These are phyloP conservation scores for Mortierella sp. DNA, from an alignment of 371 early-diverging fungal genomes.

Conservation along the genomic window DNA sequence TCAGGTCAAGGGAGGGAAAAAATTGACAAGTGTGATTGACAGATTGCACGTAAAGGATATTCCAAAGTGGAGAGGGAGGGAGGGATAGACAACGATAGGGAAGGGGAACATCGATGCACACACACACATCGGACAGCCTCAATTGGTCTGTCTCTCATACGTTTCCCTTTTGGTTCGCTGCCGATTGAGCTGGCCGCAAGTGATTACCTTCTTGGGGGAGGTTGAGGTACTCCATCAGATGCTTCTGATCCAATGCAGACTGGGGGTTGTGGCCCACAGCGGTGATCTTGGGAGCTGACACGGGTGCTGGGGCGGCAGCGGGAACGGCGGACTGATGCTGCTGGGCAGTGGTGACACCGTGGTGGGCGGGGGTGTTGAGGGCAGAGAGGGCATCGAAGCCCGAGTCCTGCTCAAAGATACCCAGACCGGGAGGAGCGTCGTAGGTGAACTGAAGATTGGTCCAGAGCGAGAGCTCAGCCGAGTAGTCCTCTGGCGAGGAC, in stretches of 20 bases:
- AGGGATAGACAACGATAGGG: background rate
- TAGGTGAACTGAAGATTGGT: conserved; percentile 75
- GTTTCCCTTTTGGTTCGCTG: background rate
- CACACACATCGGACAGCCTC: background rate
- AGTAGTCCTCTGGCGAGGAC: conserved; percentile 56
- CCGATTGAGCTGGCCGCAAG: background rate
- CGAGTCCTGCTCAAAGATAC: conserved; percentile 67
- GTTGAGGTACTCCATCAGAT: conserved; percentile 57
- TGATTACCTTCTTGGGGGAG: conserved; percentile 47
- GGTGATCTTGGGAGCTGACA: conserved; percentile 12
- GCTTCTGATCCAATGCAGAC: conserved; percentile 56
- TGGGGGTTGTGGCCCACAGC: conserved; percentile 41
- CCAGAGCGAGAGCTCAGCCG: conserved; percentile 63
- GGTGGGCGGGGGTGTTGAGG: conserved; percentile 41
- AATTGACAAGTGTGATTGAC: background rate
- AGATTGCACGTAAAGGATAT: background rate
- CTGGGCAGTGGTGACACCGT: conserved; percentile 12
- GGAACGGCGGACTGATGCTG: background rate
- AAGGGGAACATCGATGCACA: background rate
- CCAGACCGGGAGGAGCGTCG: conserved; percentile 72
- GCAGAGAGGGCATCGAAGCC: conserved; percentile 43
- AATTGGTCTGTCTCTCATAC: background rate
- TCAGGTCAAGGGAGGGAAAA: background rate
- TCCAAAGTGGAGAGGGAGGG: conserved; percentile 4
- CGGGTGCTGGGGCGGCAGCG: background rate